Evolutionary conservation across 441 rosid genomes (phyloP).

Genomic region (Syzygium syzygioides): DNA sequence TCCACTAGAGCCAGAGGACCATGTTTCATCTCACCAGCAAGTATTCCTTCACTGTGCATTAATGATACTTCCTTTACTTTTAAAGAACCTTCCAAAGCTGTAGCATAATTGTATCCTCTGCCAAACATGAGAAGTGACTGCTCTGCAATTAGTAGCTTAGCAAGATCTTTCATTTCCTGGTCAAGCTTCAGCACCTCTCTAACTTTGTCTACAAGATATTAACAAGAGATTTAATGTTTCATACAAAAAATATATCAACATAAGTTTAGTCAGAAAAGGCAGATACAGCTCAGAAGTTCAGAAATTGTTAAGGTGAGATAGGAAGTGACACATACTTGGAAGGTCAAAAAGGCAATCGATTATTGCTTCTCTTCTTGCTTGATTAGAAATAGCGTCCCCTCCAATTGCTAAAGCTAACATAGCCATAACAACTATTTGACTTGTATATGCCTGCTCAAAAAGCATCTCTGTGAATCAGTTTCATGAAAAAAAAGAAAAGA

Average conservation of each 20-base stretch:
- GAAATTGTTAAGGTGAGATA: background rate
- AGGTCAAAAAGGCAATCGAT: slow-evolving; percentile 76
- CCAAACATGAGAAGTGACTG: slow-evolving; percentile 95
- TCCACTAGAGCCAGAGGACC: slow-evolving; percentile 95
- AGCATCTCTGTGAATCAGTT: slow-evolving; percentile 1
- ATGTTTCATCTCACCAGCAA: slow-evolving; percentile 99
- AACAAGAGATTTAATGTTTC: background rate
- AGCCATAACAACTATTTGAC: slow-evolving; percentile 96
- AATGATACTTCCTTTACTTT: slow-evolving; percentile 96
- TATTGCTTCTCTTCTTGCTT: slow-evolving; percentile 67
- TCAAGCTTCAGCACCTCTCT: slow-evolving; percentile 87
- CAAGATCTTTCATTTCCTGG: slow-evolving; percentile 80
- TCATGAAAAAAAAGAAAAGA: background rate
- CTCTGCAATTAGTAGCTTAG: slow-evolving; percentile 61
- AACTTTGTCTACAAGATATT: slow-evolving; percentile 52
- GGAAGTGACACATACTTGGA: slow-evolving; percentile 41
- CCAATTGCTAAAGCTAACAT: slow-evolving; percentile 95
- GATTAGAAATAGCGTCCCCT: slow-evolving; percentile 67
- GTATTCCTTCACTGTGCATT: slow-evolving; percentile 95
- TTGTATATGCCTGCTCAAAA: slow-evolving; percentile 73
- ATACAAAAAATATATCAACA: background rate
- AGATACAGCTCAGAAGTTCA: background rate
- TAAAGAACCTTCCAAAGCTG: slow-evolving; percentile 90
- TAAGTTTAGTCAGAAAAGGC: background rate
- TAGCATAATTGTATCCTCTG: slow-evolving; percentile 90